Evolutionary conservation across 768 basidiomycete species (phyloP).

Genomic region (Leccinum uliginosum): DNA sequence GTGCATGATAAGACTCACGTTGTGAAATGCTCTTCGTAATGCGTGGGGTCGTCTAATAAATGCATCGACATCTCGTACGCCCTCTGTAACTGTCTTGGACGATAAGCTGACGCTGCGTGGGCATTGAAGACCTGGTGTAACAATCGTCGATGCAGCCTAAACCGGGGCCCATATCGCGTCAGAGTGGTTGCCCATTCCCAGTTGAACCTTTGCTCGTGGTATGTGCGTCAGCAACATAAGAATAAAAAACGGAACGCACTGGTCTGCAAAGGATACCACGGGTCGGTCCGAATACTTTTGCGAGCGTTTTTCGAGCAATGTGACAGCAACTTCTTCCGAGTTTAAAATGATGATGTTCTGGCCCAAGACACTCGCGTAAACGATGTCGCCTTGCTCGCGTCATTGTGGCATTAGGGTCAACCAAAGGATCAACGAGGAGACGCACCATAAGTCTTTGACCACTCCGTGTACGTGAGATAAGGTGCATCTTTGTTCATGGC

Average conservation of each 20-base stretch:
- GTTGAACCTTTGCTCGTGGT: not conserved
- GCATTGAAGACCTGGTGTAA: not conserved
- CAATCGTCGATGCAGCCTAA: not conserved
- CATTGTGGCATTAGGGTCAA: not conserved
- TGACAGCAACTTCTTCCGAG: not conserved
- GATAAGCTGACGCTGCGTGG: not conserved
- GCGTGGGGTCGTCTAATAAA: not conserved
- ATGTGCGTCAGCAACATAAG: no score
- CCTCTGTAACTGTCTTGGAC: not conserved
- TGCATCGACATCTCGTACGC: not conserved
- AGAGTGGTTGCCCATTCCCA: not conserved
- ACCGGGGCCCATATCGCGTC: not conserved
- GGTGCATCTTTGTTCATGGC: not conserved
- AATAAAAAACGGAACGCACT: not conserved
- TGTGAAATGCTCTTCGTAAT: not conserved
- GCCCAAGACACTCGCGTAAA: not conserved
- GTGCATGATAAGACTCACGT: not conserved
- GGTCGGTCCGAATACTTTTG: not conserved
- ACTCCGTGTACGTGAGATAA: not conserved
- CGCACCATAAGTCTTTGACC: not conserved
- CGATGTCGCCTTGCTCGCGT: not conserved
- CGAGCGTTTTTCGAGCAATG: not conserved
- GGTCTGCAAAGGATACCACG: not conserved
- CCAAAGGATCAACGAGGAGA: not conserved
- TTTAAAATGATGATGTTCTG: not conserved